Percentiles rank a stretch among this genome's conserved stretches.
phyloP scores from a whole-genome alignment of 306 rosid species.

The Adenanthera pavonina region DNA sequence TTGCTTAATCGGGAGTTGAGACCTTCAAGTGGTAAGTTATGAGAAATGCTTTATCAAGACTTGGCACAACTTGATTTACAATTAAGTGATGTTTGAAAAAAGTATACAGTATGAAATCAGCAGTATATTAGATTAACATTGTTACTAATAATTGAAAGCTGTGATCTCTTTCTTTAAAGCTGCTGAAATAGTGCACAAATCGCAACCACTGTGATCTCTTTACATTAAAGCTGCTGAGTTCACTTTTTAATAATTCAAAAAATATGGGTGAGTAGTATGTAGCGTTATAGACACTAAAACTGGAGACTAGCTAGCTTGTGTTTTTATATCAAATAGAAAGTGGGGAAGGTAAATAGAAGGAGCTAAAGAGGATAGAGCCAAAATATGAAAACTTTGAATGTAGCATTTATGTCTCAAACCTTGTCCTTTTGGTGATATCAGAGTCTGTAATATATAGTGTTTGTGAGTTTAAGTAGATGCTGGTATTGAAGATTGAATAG shows the following conservation, averaged over 20 bases:
- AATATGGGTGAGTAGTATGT: slow-evolving; percentile 13
- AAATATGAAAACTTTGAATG: slow-evolving; percentile 24
- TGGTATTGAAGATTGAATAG: slow-evolving; percentile 50
- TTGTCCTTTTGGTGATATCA: slow-evolving; percentile 52
- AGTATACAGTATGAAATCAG: no score
- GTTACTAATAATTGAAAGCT: no score
- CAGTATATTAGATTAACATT: no score
- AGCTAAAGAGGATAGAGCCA: slow-evolving; percentile 11
- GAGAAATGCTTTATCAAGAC: no score
- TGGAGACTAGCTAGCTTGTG: neutral
- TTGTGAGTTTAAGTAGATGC: slow-evolving; percentile 60
- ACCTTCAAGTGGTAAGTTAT: no score
- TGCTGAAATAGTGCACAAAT: slow-evolving; percentile 1
- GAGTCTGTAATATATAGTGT: slow-evolving; percentile 61
- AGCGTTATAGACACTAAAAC: slow-evolving; percentile 27
- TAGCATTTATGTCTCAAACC: slow-evolving; percentile 51
- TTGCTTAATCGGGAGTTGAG: no score
- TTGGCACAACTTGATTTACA: no score
- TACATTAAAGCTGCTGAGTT: slow-evolving; percentile 37
- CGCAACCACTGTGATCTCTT: neutral
- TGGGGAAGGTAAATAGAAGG: slow-evolving; percentile 18
- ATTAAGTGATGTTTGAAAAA: no score
- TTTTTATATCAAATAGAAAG: neutral
- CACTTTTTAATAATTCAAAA: slow-evolving; percentile 29
- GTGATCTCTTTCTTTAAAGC: neutral